A percentile compares a stretch with the other conserved stretches of the same genome.
Evolutionary conservation across 257 asterid genomes (phyloP).

Genomic region (Solanum paucissectum): DNA sequence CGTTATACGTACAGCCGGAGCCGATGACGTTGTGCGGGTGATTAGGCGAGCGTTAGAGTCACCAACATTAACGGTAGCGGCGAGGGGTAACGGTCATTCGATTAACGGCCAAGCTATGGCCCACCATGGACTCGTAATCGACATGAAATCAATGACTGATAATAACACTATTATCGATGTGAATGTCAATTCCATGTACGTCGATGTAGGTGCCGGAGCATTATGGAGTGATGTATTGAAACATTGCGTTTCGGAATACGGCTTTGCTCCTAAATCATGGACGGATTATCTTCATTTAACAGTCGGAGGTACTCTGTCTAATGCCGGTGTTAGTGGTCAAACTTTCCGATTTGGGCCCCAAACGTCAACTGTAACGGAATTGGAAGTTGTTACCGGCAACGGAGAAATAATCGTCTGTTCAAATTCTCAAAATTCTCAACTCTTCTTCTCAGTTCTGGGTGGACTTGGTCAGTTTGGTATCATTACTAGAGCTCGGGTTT

Average conservation of each 20-base stretch:
- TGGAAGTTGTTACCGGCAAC: slow-evolving; percentile 89
- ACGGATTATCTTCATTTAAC: slow-evolving; percentile 81
- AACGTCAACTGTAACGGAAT: slow-evolving; percentile 71
- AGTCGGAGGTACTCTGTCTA: slow-evolving; percentile 86
- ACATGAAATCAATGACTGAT: slow-evolving; percentile 39
- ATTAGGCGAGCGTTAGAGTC: slow-evolving; percentile 37
- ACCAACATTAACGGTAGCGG: slow-evolving; percentile 66
- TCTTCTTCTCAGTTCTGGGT: slow-evolving; percentile 72
- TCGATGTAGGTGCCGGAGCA: slow-evolving; percentile 86
- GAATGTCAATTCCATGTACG: slow-evolving; percentile 17
- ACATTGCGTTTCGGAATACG: slow-evolving; percentile 40
- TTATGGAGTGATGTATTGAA: slow-evolving; percentile 77
- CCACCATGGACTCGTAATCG: slow-evolving; percentile 60
- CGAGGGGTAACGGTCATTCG: slow-evolving; percentile 95
- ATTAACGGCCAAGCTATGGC: slow-evolving; percentile 96
- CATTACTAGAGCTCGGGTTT: slow-evolving; percentile 68
- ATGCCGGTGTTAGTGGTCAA: slow-evolving; percentile 97
- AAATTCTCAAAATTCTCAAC: slow-evolving; percentile 34
- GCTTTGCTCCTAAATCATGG: slow-evolving; percentile 84
- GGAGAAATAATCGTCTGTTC: slow-evolving; percentile 70
- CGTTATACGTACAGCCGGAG: slow-evolving; percentile 34
- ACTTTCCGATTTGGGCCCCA: slow-evolving; percentile 63
- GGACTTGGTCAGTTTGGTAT: slow-evolving; percentile 94
- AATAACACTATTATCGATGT: slow-evolving; percentile 18
- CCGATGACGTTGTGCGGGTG: slow-evolving; percentile 52